Conservation (phyloP, 148 eudicot genomes). For the Vaccinium macrocarpon region DNA sequence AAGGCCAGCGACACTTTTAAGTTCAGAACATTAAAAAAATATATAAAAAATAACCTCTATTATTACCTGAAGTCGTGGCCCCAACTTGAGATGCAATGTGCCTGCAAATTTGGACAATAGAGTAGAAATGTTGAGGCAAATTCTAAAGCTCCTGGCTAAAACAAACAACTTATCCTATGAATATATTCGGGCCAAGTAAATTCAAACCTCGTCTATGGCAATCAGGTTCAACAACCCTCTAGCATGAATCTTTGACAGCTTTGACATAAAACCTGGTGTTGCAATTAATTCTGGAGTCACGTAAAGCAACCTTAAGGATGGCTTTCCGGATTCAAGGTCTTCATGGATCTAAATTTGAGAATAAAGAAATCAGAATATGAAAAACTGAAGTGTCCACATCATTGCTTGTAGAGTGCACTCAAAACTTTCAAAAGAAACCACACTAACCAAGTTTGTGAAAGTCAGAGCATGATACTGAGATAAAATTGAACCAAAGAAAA, state of each 20-base stretch:
- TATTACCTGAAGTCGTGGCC: conserved; percentile 92
- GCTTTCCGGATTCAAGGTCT: conserved; percentile 84
- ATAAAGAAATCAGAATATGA: neutral
- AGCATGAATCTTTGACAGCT: conserved; percentile 66
- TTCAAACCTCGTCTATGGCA: conserved; percentile 90
- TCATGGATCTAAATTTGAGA: conserved; percentile 61
- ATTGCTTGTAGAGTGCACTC: conserved; percentile 1
- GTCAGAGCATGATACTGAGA: conserved; percentile 4
- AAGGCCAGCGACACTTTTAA: neutral
- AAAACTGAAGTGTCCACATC: conserved; percentile 5
- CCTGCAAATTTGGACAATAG: conserved; percentile 42
- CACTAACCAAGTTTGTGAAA: neutral
- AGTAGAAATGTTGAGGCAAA: neutral
- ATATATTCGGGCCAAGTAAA: neutral
- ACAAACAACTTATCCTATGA: conserved; percentile 7
- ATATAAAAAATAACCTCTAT: neutral
- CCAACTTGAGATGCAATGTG: conserved; percentile 96
- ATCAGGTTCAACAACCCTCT: conserved; percentile 85
- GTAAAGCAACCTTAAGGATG: conserved; percentile 74
- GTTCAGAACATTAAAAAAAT: conserved; percentile 1
- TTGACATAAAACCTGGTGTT: conserved; percentile 69
- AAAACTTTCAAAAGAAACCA: neutral
- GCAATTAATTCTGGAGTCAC: conserved; percentile 96
- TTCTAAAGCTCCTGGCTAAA: conserved; percentile 11
- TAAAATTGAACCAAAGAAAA: neutral